A percentile compares a stretch with the other conserved stretches of the same genome.
phyloP scores from a whole-genome alignment of 805 yeast genomes.

The Monosporozyma siamensis region DNA sequence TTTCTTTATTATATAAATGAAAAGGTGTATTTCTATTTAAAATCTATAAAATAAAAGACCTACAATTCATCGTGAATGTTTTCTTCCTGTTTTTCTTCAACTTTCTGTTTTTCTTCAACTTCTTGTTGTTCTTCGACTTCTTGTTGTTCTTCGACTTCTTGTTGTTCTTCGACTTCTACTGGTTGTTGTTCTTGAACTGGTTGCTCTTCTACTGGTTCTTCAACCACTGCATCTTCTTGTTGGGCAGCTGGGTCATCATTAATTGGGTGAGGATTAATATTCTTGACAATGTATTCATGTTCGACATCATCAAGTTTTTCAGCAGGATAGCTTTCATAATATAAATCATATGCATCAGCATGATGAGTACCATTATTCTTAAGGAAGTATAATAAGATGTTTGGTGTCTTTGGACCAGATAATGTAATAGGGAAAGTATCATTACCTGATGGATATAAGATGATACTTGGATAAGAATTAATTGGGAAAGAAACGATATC shows the following conservation, averaged over 20 bases:
- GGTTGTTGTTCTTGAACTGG: too few relatives aligned
- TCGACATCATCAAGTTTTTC: too few relatives aligned
- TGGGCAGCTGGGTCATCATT: too few relatives aligned
- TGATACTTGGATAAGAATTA: conserved; percentile 86
- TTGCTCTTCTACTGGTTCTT: too few relatives aligned
- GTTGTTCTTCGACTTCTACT: too few relatives aligned
- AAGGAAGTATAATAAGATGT: conserved; percentile 60
- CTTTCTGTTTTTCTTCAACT: background rate
- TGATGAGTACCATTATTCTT: conserved; percentile 55
- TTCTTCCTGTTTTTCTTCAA: background rate
- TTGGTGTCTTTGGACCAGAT: conserved; percentile 65
- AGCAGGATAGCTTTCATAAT: conserved; percentile 3
- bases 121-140: background rate
- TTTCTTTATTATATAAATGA: too few relatives aligned
- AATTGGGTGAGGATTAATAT: too few relatives aligned
- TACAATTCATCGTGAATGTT: conserved; percentile 9
- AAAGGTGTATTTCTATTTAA: too few relatives aligned
- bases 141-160: background rate
- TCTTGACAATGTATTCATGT: too few relatives aligned
- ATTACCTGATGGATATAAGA: conserved; percentile 76
- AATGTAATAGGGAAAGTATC: conserved; percentile 44
- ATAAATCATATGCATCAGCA: conserved; percentile 40
- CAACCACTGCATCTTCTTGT: too few relatives aligned
- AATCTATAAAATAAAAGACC: conserved; percentile 1
- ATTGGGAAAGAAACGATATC: conserved; percentile 71